Base-by-base conservation (phyloP, 169 alveolate genomes). In the Plasmodium falciparum region DNA sequence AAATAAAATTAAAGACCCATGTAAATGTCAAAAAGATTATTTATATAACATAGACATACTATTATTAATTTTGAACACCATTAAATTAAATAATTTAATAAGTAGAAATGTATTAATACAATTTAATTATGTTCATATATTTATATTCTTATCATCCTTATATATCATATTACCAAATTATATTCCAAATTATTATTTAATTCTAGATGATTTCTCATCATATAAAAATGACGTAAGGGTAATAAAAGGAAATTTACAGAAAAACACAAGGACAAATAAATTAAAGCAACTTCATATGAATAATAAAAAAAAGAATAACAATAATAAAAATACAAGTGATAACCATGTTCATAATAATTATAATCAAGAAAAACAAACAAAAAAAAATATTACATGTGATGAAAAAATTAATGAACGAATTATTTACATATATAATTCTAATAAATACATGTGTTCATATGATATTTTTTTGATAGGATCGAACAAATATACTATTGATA, bases 51-150 rank as follows among this genome's bases (percentile, higher is more conserved):
- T 83, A 22, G 76, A 83, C 52, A 58, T 83, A 24, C 52, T 83
- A 33, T 62, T 83, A 56, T 3, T 83, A 63, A 83, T 83, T 45
- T 63, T 83, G 49, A 50, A 72, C 22, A 83, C 69, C 43, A 67
- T 83, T 22, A 83, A 83, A 24, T 83, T 83, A 73, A 22, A 43
- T 58, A 83, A 49, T 26, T 63, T 83, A 58, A 63, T 83, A 7
- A 83, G 45, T 45, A 83, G 71, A 56, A 13, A n/a, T 17, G 85
- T 83, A 17, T 22, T 83, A n/a, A 61, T 69, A 47, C 66, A 83
- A 9, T 83, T 83, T 63, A 83, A 83, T 33, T 69, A 83, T 73
- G 58, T 83, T 24, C 91, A 83, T 33, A 83, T 83, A 39, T 83
- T 69, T 29, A 20, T 83, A 17, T 83, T 83, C 7, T 69, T 83